phyloP scores from a whole-genome alignment of 768 basidiomycete species.

The Tylopilus subfusipes region DNA sequence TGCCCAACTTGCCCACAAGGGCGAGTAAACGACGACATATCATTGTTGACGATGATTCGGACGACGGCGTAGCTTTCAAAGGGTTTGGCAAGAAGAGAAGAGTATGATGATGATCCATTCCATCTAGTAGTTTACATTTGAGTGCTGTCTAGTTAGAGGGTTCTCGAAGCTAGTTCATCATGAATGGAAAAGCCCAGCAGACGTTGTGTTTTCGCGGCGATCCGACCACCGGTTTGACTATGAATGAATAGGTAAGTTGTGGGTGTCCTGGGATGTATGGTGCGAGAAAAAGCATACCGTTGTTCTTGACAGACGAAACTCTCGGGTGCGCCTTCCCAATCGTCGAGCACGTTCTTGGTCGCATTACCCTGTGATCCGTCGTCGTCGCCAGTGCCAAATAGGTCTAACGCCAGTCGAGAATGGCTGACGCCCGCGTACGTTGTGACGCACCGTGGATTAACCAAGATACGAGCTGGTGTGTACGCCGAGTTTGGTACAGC shows the following conservation, averaged over 20 bases:
- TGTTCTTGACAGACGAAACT: constrained; percentile 99
- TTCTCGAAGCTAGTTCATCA: constrained; percentile 50
- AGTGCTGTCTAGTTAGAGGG: background rate
- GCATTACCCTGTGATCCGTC: constrained; percentile 47
- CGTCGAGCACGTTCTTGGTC: constrained; percentile 79
- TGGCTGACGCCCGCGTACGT: constrained; percentile 98
- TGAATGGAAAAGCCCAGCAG: constrained; percentile 81
- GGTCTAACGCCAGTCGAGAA: constrained; percentile 89
- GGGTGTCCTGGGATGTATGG: background rate
- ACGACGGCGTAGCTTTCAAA: constrained; percentile 67
- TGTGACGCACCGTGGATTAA: constrained; percentile 95
- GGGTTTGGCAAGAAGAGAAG: constrained; percentile 46
- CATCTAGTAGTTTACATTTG: constrained; percentile 2
- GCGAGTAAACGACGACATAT: constrained; percentile 32
- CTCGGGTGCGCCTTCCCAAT: constrained; percentile 96
- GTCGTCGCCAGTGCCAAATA: constrained; percentile 79
- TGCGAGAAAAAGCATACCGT: constrained; percentile 42
- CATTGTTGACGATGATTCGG: constrained; percentile 63
- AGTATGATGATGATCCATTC: constrained; percentile 3
- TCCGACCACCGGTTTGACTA: constrained; percentile 84
- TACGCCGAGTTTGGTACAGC: constrained; percentile 87
- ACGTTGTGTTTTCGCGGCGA: constrained; percentile 85
- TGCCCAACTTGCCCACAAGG: constrained; percentile 8
- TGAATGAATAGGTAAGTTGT: background rate
- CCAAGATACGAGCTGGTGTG: constrained; percentile 83